phyloP scores from a whole-genome alignment of 2,329 filamentous ascomycete genomes.

The Penicillium sp. region DNA sequence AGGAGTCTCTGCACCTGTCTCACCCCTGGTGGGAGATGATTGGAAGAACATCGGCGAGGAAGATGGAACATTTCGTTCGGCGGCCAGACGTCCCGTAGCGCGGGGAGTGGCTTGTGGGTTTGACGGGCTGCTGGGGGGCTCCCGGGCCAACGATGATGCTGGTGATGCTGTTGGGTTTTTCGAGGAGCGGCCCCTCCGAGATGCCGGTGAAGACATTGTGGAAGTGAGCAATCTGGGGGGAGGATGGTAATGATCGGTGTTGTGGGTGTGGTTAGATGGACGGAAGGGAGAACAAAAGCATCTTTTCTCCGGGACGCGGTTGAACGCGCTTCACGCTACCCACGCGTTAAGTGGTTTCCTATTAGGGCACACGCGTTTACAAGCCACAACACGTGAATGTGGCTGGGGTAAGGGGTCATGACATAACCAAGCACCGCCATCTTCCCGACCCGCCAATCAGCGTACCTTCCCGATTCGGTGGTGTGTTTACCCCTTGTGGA shows the following conservation, averaged over 20 bases:
- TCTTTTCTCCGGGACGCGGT: conserved; percentile 21
- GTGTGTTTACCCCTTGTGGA: conserved; percentile 1
- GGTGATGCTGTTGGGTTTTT: conserved; percentile 39
- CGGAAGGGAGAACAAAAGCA: conserved; percentile 24
- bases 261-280: conserved; percentile 14
- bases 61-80: conserved; percentile 45
- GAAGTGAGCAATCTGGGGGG: conserved; percentile 11
- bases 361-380: conserved; percentile 18
- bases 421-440: too few species aligned
- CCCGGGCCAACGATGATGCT: conserved; percentile 30
- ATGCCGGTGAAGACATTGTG: conserved; percentile 43
- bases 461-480: conserved; percentile 8
- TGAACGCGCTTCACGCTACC: conserved; percentile 16
- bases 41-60: conserved; percentile 79
- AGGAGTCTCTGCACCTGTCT: conserved; percentile 36
- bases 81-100: conserved; percentile 39
- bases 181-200: conserved; percentile 38
- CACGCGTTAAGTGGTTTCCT: conserved; percentile 33
- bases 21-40: conserved; percentile 51
- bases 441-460: conserved; percentile 3
- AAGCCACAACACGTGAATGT: background rate
- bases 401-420: background rate
- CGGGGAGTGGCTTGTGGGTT: conserved; percentile 42
- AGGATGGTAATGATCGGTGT: conserved; percentile 10
- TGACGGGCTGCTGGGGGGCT: conserved; percentile 33